phyloP scores from a whole-genome alignment of 495 filamentous ascomycete genomes.

The Rostrohypoxylon terebratum region DNA sequence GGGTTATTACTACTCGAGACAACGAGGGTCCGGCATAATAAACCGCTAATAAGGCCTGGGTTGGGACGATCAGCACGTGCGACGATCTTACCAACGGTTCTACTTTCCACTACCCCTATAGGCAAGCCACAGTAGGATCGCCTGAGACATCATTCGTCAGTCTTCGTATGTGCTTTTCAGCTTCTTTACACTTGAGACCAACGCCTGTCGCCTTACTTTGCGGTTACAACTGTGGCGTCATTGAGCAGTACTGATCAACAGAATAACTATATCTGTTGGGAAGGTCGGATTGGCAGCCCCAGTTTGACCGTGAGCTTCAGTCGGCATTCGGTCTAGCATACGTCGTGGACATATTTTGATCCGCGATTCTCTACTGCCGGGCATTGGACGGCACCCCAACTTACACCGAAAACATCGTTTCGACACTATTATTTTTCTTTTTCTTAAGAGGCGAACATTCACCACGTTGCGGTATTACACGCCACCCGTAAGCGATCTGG shows the following conservation, averaged over 20 bases:
- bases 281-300: constrained; percentile 35
- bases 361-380: constrained; percentile 17
- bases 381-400: not conserved
- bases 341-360: constrained; percentile 29
- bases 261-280: constrained; percentile 28
- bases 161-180: constrained; percentile 35
- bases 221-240: constrained; percentile 42
- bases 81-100: constrained; percentile 47
- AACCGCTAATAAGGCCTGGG: constrained; percentile 43
- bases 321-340: constrained; percentile 31
- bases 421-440: not conserved
- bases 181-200: constrained; percentile 34
- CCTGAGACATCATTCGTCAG: constrained; percentile 38
- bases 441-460: not conserved
- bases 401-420: constrained; percentile 8
- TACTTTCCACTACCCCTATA: constrained; percentile 24
- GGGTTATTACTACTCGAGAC: constrained; percentile 30
- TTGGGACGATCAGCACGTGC: constrained; percentile 48
- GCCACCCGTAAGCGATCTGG: constrained; percentile 38
- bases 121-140: constrained; percentile 32
- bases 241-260: constrained; percentile 40
- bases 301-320: constrained; percentile 1
- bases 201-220: constrained; percentile 33
- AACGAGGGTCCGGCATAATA: constrained; percentile 44
- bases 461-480: constrained; percentile 16